Conservation (phyloP, 2,329 filamentous ascomycete species). For the Botrytis fragariae region DNA sequence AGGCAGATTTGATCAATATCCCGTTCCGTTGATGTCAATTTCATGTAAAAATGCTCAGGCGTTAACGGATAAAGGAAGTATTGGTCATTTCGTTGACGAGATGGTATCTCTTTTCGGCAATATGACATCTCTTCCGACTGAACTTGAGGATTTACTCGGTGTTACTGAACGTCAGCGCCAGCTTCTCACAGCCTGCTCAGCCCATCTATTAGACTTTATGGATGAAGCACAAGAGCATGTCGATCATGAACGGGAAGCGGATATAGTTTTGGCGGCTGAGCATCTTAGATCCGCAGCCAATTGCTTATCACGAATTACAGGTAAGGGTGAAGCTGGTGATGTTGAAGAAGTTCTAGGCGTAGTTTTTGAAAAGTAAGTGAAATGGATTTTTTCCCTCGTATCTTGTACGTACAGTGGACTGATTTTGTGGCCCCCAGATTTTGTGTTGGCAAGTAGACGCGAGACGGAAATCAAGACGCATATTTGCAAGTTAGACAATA, state of each 20-base stretch:
- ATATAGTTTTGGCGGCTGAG: constrained; percentile 89
- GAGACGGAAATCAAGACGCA: background rate
- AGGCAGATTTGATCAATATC: constrained; percentile 39
- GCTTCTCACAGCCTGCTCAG: constrained; percentile 71
- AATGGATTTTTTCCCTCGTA: background rate
- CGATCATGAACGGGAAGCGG: constrained; percentile 52
- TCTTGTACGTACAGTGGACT: constrained; percentile 5
- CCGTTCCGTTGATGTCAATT: constrained; percentile 55
- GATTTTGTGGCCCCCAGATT: constrained; percentile 28
- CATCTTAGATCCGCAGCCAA: constrained; percentile 78
- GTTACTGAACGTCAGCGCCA: constrained; percentile 87
- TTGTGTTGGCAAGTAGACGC: constrained; percentile 36
- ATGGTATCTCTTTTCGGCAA: constrained; percentile 66
- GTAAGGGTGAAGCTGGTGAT: constrained; percentile 78
- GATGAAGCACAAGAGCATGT: constrained; percentile 46
- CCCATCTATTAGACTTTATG: constrained; percentile 72
- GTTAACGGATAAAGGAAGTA: constrained; percentile 51
- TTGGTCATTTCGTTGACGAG: constrained; percentile 45
- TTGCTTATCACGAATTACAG: constrained; percentile 82
- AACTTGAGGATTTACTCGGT: constrained; percentile 80
- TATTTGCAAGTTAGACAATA: background rate
- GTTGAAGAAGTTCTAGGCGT: constrained; percentile 95
- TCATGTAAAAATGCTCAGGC: constrained; percentile 65
- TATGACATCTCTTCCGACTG: constrained; percentile 68
- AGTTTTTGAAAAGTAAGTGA: constrained; percentile 84